Conservation (phyloP, 441 rosid species). For the Jatropha podagrica region DNA sequence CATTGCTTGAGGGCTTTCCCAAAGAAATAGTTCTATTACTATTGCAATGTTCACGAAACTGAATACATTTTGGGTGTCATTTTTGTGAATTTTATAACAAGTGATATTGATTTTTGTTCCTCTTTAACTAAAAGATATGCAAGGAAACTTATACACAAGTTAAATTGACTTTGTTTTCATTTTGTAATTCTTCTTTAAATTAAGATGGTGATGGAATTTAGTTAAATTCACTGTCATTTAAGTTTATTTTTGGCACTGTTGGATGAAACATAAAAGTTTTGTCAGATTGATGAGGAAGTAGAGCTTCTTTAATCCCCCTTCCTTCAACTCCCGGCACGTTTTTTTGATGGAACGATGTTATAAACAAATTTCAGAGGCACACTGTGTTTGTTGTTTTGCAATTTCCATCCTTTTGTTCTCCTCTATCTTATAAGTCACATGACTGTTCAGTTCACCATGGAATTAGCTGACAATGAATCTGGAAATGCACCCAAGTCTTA, state of each 20-base stretch:
- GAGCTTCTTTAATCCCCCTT: neutral
- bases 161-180: neutral
- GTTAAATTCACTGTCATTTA: neutral
- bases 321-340: neutral
- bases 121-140: too few relatives aligned
- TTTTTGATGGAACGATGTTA: neutral
- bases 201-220: neutral
- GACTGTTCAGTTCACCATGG: slow-evolving; percentile 65
- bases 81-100: too few relatives aligned
- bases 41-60: neutral
- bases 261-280: neutral
- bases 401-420: neutral
- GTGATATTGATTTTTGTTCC: too few relatives aligned
- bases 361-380: neutral
- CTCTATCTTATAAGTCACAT: slow-evolving; percentile 3
- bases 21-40: slow-evolving; percentile 3
- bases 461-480: slow-evolving; percentile 54
- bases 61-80: neutral
- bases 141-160: too few relatives aligned
- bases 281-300: neutral
- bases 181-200: neutral
- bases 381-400: neutral
- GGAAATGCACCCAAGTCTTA: slow-evolving; percentile 64
- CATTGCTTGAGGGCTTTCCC: neutral
- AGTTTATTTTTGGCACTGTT: neutral